Evolutionary conservation across 2,329 filamentous ascomycete genomes (phyloP).

Genomic region (Gyromitra esculenta): DNA sequence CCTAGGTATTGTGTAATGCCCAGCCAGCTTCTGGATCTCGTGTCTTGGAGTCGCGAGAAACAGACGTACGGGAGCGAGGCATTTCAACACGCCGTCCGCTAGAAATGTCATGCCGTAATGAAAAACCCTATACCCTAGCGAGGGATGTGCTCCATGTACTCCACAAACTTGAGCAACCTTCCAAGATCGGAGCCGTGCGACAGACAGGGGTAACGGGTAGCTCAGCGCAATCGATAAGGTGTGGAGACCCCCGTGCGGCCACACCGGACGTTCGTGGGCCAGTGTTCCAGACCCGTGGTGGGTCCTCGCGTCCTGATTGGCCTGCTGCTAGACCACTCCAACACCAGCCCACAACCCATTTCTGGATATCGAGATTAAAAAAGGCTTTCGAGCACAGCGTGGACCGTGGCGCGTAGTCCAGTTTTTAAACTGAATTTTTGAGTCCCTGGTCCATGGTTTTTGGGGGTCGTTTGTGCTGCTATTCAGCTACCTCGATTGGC

Average conservation of each 20-base stretch:
- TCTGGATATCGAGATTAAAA: not conserved
- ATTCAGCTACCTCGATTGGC: slow-evolving; percentile 33
- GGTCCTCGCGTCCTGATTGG: slow-evolving; percentile 24
- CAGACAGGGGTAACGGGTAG: slow-evolving; percentile 6
- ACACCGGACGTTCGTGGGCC: not conserved
- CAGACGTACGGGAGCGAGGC: not conserved
- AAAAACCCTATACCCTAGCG: slow-evolving; percentile 33
- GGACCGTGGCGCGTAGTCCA: not conserved
- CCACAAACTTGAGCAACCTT: not conserved
- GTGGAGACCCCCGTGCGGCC: slow-evolving; percentile 28
- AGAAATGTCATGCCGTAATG: slow-evolving; percentile 20
- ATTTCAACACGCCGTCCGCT: not conserved
- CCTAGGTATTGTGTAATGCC: not conserved
- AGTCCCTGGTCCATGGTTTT: not conserved
- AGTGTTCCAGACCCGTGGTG: slow-evolving; percentile 30
- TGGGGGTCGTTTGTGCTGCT: slow-evolving; percentile 21
- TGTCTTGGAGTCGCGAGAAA: not conserved
- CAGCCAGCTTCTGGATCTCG: not conserved
- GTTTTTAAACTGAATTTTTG: slow-evolving; percentile 13
- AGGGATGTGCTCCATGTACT: too few relatives aligned
- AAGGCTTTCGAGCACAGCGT: not conserved
- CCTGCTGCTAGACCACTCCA: slow-evolving; percentile 3
- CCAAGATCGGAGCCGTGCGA: slow-evolving; percentile 12
- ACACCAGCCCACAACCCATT: slow-evolving; percentile 1
- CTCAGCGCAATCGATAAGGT: slow-evolving; percentile 22